These are phyloP conservation scores for Verticillium nubilum DNA, from an alignment of 2,329 filamentous ascomycete genomes.

Conservation along the genomic window DNA sequence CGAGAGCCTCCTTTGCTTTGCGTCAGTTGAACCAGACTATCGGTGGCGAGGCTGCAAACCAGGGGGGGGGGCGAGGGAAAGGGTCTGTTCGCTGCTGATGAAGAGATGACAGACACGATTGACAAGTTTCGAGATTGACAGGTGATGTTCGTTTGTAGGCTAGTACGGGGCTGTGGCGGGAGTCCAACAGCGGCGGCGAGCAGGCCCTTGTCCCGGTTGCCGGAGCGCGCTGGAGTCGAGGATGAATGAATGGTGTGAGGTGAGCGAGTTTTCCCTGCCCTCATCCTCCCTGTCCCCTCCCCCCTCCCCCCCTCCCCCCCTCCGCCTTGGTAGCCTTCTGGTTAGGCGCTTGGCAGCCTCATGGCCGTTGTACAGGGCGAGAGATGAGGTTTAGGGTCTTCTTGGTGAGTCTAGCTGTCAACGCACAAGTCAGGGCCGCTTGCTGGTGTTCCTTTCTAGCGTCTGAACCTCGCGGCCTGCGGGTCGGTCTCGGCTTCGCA, in stretches of 20 bases:
- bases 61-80: neutral
- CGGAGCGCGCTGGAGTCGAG: neutral
- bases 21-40: neutral
- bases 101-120: neutral
- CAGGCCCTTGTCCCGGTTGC: neutral
- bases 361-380: neutral
- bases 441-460: neutral
- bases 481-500: neutral
- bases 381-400: neutral
- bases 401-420: neutral
- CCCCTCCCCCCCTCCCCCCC: no score
- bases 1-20: conserved; percentile 8
- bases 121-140: neutral
- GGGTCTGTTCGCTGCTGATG: neutral
- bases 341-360: neutral
- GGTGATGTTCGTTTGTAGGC: neutral
- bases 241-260: neutral
- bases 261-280: neutral
- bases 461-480: neutral
- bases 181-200: neutral
- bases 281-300: neutral
- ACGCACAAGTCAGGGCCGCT: neutral
- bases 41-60: neutral
- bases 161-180: neutral
- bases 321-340: neutral